Conservation (phyloP, 441 rosid species). For the Erodium chrysanthum region DNA sequence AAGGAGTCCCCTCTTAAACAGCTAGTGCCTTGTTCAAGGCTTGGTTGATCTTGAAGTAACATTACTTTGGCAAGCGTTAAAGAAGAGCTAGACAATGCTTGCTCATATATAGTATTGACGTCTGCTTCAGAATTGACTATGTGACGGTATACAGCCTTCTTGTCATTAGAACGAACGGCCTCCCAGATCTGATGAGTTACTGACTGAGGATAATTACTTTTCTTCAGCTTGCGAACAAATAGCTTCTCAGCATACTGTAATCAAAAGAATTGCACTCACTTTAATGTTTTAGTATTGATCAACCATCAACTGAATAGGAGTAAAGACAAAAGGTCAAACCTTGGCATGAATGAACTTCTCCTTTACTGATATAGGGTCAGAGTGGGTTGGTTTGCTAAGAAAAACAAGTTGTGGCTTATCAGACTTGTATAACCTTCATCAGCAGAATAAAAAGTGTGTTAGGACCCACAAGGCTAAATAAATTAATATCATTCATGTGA, state of each 20-base stretch:
- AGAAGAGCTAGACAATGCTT: slow-evolving; percentile 43
- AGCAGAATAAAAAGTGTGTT: slow-evolving; percentile 16
- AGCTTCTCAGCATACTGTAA: slow-evolving; percentile 75
- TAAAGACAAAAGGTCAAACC: slow-evolving; percentile 29
- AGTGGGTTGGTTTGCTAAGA: slow-evolving; percentile 53
- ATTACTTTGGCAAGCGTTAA: slow-evolving; percentile 38
- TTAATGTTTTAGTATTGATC: too few species aligned
- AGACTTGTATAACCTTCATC: slow-evolving; percentile 38
- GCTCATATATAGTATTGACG: slow-evolving; percentile 55
- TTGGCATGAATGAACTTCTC: slow-evolving; percentile 89
- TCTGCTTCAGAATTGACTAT: slow-evolving; percentile 63
- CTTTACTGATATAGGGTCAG: slow-evolving; percentile 68
- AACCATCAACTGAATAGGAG: neutral
- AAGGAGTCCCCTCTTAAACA: slow-evolving; percentile 33
- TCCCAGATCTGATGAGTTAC: slow-evolving; percentile 59
- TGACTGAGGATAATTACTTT: slow-evolving; percentile 35
- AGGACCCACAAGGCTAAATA: neutral
- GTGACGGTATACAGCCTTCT: slow-evolving; percentile 68
- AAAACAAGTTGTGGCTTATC: slow-evolving; percentile 41
- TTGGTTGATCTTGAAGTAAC: slow-evolving; percentile 32
- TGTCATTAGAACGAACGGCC: slow-evolving; percentile 65
- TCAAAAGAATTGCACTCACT: neutral
- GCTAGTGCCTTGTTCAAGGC: slow-evolving; percentile 26
- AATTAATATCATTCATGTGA: slow-evolving; percentile 2
- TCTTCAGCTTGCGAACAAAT: slow-evolving; percentile 50